Percentiles rank a stretch among this genome's conserved stretches.
These are phyloP conservation scores for Lecanoromycetidae sp. DNA, from an alignment of 2,329 filamentous ascomycete species.

Conservation along the genomic window DNA sequence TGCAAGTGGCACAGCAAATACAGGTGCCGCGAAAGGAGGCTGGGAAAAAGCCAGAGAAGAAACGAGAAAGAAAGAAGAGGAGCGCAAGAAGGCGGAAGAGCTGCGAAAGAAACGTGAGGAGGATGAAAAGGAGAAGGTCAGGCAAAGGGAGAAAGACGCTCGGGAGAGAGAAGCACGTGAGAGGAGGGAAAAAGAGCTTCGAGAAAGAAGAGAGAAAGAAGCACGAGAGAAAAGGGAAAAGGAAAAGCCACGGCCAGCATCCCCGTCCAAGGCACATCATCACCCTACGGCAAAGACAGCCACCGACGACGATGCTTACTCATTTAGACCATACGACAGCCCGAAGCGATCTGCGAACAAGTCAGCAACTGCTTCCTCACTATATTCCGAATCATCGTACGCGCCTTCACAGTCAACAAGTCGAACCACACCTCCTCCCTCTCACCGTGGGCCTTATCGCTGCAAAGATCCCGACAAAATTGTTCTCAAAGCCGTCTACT, in stretches of 20 bases:
- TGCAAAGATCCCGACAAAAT: slow-evolving; percentile 94
- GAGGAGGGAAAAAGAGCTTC: slow-evolving; percentile 27
- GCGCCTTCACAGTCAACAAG: slow-evolving; percentile 73
- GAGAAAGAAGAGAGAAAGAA: slow-evolving; percentile 22
- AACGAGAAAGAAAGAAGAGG: slow-evolving; percentile 18
- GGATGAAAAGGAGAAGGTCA: slow-evolving; percentile 18
- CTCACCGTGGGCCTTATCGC: slow-evolving; percentile 63
- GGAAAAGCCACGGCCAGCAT: slow-evolving; percentile 27
- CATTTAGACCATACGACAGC: slow-evolving; percentile 66
- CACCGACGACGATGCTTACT: slow-evolving; percentile 53
- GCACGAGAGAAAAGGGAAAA: slow-evolving; percentile 25
- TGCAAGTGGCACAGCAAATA: slow-evolving; percentile 7
- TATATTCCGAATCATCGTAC: slow-evolving; percentile 76
- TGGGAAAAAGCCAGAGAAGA: slow-evolving; percentile 19
- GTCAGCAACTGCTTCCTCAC: slow-evolving; percentile 42
- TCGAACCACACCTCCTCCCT: slow-evolving; percentile 71
- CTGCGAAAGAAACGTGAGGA: slow-evolving; percentile 28
- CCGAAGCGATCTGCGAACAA: slow-evolving; percentile 47
- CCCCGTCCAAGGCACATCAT: slow-evolving; percentile 31
- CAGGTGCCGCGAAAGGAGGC: slow-evolving; percentile 12
- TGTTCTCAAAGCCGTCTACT: slow-evolving; percentile 82
- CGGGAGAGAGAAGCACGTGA: slow-evolving; percentile 28
- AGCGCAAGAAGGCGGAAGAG: slow-evolving; percentile 16
- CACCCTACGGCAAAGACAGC: slow-evolving; percentile 29
- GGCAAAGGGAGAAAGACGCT: slow-evolving; percentile 20